These are phyloP conservation scores for Podospora pseudocomata DNA, from an alignment of 495 filamentous ascomycete genomes.

Conservation along the genomic window DNA sequence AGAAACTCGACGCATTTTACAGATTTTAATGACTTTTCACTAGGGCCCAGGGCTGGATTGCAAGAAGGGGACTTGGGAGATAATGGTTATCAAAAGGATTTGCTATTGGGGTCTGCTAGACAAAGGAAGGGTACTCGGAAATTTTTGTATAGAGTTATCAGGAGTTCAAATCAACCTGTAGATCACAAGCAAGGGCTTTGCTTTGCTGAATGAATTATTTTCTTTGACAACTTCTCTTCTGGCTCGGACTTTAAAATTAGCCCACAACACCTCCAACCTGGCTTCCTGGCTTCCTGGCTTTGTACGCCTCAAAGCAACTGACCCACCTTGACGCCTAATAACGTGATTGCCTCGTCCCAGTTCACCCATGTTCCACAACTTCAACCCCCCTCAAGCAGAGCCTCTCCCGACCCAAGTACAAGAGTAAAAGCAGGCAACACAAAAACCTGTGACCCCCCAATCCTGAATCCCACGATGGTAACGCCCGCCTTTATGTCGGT, in stretches of 20 bases:
- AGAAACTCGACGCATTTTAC: neutral
- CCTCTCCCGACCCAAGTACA: neutral
- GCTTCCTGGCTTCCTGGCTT: neutral
- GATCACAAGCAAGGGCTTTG: neutral
- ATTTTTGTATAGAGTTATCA: neutral
- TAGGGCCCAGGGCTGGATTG: neutral
- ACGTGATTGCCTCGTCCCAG: neutral
- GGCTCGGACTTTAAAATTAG: neutral
- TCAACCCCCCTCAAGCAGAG: neutral
- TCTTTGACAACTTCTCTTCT: neutral
- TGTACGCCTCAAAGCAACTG: neutral
- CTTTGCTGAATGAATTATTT: neutral
- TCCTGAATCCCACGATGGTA: neutral
- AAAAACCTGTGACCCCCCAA: neutral
- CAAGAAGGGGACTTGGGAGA: neutral
- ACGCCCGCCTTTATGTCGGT: neutral
- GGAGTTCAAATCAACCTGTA: neutral
- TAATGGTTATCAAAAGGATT: neutral
- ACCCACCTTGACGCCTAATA: neutral
- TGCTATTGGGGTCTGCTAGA: neutral
- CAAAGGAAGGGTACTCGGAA: neutral
- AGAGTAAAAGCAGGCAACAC: neutral
- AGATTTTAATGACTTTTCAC: neutral
- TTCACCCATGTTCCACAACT: no score
- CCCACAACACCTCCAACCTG: neutral